Conservation (phyloP, 345 rosid species). For the Gossypium mustelinum region DNA sequence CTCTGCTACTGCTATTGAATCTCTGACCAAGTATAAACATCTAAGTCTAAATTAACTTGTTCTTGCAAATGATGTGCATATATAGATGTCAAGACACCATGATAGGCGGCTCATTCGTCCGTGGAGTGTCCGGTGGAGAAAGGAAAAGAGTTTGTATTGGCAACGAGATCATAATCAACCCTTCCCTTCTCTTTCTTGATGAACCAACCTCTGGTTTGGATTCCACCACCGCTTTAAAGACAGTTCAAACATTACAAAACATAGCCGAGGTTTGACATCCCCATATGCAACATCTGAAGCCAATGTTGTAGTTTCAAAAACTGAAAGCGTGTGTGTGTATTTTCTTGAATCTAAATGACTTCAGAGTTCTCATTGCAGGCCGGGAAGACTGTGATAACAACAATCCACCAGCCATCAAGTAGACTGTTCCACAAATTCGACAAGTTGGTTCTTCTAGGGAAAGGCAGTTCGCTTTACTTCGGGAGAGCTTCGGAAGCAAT, state of each 20-base stretch:
- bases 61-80: not conserved
- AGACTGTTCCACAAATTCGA: slow-evolving; percentile 90
- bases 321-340: not conserved
- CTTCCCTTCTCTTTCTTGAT: slow-evolving; percentile 86
- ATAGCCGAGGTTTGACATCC: slow-evolving; percentile 63
- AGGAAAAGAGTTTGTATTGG: slow-evolving; percentile 95
- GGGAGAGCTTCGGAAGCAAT: slow-evolving; percentile 90
- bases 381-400: slow-evolving; percentile 87
- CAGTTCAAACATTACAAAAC: slow-evolving; percentile 73
- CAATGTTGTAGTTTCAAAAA: not conserved
- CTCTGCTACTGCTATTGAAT: not conserved
- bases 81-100: slow-evolving; percentile 87
- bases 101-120: slow-evolving; percentile 95
- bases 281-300: not conserved
- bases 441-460: slow-evolving; percentile 86
- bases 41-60: not conserved
- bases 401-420: slow-evolving; percentile 99
- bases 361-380: slow-evolving; percentile 41
- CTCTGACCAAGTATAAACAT: not conserved
- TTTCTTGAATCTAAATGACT: not conserved
- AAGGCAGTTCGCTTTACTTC: slow-evolving; percentile 85
- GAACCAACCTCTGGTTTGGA: slow-evolving; percentile 99
- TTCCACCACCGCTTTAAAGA: slow-evolving; percentile 90
- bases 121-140: slow-evolving; percentile 97
- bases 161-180: slow-evolving; percentile 87